These are phyloP conservation scores for Pichia sp. DNA, from an alignment of 1,139 yeast genomes.

Conservation along the genomic window DNA sequence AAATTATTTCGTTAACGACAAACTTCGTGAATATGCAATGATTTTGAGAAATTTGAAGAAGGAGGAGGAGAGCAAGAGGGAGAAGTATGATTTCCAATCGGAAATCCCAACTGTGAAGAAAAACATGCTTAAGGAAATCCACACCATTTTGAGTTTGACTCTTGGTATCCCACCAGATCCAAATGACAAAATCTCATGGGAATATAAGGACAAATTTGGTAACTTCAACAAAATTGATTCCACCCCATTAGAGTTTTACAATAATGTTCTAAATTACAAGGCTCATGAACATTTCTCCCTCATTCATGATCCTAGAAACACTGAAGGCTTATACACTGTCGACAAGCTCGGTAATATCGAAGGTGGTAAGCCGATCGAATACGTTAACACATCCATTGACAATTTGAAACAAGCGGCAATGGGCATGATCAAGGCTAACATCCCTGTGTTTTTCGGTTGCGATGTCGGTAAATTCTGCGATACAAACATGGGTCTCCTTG, in stretches of 20 bases:
- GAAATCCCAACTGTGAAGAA: constrained; percentile 32
- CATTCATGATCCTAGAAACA: constrained; percentile 59
- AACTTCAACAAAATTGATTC: constrained; percentile 39
- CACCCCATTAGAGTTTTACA: constrained; percentile 48
- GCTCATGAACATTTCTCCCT: constrained; percentile 47
- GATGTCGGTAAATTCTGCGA: constrained; percentile 57
- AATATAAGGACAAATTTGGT: constrained; percentile 50
- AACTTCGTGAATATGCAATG: constrained; percentile 54
- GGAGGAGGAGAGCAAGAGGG: constrained; percentile 22
- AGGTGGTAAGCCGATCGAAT: constrained; percentile 58
- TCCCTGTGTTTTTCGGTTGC: constrained; percentile 65
- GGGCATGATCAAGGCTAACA: constrained; percentile 49
- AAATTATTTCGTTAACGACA: constrained; percentile 48
- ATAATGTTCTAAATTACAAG: constrained; percentile 37
- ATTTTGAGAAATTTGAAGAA: constrained; percentile 40
- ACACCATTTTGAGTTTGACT: constrained; percentile 45
- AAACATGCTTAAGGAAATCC: constrained; percentile 45
- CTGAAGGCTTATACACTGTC: constrained; percentile 49
- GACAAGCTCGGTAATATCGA: constrained; percentile 52
- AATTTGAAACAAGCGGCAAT: constrained; percentile 50
- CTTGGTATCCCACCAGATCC: constrained; percentile 62
- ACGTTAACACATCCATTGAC: constrained; percentile 47
- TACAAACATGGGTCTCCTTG: constrained; percentile 44
- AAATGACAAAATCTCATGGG: constrained; percentile 49
- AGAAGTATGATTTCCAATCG: constrained; percentile 7